These are phyloP conservation scores for Phoenix roebelenii DNA, from an alignment of 176 grass and related monocot genomes.

Conservation along the genomic window DNA sequence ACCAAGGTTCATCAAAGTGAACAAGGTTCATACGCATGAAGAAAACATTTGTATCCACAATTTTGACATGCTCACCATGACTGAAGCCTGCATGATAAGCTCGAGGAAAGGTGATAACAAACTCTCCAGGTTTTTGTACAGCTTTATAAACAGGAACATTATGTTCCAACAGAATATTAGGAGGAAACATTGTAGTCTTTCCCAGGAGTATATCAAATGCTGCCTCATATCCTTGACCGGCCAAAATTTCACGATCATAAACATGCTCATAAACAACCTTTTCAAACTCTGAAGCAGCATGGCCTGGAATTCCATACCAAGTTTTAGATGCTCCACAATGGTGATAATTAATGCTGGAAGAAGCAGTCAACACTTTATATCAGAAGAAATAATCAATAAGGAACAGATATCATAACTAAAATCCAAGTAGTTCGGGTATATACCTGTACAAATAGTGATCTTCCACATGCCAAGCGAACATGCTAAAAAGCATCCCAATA, in stretches of 20 bases:
- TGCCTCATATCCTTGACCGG: constrained; percentile 71
- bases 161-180: constrained; percentile 67
- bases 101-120: constrained; percentile 87
- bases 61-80: constrained; percentile 47
- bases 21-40: no score
- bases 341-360: constrained; percentile 90
- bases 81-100: constrained; percentile 94
- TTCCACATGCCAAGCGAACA: constrained; percentile 99
- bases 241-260: constrained; percentile 72
- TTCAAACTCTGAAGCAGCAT: constrained; percentile 79
- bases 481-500: constrained; percentile 99
- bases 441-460: constrained; percentile 99
- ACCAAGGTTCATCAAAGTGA: neutral
- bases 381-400: no score
- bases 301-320: constrained; percentile 97
- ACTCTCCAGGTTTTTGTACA: constrained; percentile 92
- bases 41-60: no score
- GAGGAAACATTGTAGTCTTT: constrained; percentile 98
- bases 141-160: constrained; percentile 88
- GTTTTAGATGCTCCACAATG: constrained; percentile 94
- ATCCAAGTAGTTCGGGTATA: neutral
- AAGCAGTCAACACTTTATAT: neutral
- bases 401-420: no score
- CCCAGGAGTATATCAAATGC: constrained; percentile 89
- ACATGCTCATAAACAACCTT: constrained; percentile 58